These are phyloP conservation scores for Pichia phayaonensis DNA, from an alignment of 805 yeast species.

Conservation along the genomic window DNA sequence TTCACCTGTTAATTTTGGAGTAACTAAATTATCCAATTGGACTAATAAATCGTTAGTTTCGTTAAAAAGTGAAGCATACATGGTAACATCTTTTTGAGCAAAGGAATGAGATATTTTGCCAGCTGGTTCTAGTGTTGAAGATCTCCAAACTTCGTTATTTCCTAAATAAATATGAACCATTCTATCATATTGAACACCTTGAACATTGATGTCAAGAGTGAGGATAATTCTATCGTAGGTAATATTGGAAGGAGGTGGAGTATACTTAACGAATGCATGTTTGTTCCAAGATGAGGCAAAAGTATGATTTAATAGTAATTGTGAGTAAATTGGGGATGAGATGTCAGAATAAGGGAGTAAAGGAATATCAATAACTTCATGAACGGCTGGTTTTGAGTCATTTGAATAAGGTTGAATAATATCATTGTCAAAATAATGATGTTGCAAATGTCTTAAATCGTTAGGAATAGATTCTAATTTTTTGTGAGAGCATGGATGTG, in stretches of 20 bases:
- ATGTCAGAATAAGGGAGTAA: constrained; percentile 20
- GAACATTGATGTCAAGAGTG: constrained; percentile 43
- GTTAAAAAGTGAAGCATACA: constrained; percentile 43
- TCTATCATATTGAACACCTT: constrained; percentile 59
- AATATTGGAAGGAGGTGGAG: constrained; percentile 37
- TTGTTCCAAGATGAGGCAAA: constrained; percentile 58
- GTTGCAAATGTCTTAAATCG: background rate
- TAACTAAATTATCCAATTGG: constrained; percentile 58
- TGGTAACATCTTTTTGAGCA: constrained; percentile 57
- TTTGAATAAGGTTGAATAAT: background rate
- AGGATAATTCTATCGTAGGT: constrained; percentile 47
- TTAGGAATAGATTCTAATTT: no score
- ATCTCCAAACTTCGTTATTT: constrained; percentile 72
- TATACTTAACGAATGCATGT: constrained; percentile 37
- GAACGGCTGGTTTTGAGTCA: constrained; percentile 2
- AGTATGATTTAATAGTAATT: constrained; percentile 34
- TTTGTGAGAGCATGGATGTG: background rate
- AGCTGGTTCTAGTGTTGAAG: constrained; percentile 77
- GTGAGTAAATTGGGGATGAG: constrained; percentile 31
- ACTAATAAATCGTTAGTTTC: constrained; percentile 37
- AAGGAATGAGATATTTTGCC: constrained; percentile 39
- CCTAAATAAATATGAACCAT: constrained; percentile 54
- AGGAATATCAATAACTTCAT: constrained; percentile 28
- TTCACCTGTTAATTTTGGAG: constrained; percentile 49
- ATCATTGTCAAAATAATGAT: background rate